Percentiles rank a stretch among this genome's conserved stretches.
Evolutionary conservation across 2,329 filamentous ascomycete species (phyloP).

Genomic region (Alternaria conjuncta): DNA sequence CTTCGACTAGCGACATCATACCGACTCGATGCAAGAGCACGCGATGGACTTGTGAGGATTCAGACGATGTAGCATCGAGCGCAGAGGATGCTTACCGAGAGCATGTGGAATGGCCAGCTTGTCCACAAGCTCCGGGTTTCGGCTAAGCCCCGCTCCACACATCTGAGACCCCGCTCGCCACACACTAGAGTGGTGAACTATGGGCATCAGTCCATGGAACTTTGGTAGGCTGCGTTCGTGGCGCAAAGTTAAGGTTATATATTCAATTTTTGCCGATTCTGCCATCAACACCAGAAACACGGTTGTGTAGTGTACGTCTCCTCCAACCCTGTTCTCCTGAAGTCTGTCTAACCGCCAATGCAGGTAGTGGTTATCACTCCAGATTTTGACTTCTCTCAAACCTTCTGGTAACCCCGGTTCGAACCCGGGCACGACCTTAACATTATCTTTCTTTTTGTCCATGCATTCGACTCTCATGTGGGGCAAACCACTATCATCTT

Average conservation of each 20-base stretch:
- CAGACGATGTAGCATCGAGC: not conserved
- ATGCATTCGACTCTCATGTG: not conserved
- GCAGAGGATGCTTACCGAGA: not conserved
- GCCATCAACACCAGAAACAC: not conserved
- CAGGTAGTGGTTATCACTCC: slow-evolving; percentile 20
- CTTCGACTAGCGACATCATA: not conserved
- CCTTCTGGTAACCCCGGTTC: slow-evolving; percentile 18
- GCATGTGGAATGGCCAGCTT: not conserved
- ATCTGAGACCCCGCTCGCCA: not conserved
- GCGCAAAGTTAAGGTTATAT: accelerated
- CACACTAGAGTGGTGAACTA: not conserved
- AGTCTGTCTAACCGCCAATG: slow-evolving; percentile 5
- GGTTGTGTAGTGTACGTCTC: slow-evolving; percentile 12
- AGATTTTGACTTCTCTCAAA: slow-evolving; percentile 14
- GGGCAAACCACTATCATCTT: not conserved
- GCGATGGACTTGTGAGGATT: not conserved
- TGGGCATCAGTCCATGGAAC: not conserved
- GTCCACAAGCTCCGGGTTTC: not conserved
- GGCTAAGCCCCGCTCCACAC: not conserved
- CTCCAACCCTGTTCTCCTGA: not conserved
- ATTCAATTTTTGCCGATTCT: not conserved
- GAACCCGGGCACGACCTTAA: slow-evolving; percentile 9
- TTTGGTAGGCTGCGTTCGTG: not conserved
- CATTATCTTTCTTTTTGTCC: not conserved
- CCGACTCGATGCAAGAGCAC: not conserved